Evolutionary conservation across 257 asterid species (phyloP).

Genomic region (Echium plantagineum): DNA sequence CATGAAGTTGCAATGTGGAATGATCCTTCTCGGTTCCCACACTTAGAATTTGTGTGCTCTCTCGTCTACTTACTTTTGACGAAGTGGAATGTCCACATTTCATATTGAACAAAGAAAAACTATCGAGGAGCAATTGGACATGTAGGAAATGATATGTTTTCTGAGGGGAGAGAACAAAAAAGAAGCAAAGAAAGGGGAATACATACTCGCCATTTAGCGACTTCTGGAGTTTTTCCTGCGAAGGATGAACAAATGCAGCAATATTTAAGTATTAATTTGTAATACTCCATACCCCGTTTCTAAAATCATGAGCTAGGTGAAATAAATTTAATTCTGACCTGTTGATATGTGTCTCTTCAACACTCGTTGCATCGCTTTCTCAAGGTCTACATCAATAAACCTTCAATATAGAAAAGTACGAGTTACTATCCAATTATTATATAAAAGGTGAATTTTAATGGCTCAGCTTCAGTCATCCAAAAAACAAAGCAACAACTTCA

Average conservation of each 20-base stretch:
- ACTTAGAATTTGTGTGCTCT: neutral
- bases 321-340: conserved; percentile 23
- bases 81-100: no score
- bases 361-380: conserved; percentile 81
- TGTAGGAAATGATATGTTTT: neutral
- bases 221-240: conserved; percentile 66
- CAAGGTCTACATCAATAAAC: conserved; percentile 75
- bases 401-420: conserved; percentile 21
- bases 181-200: neutral
- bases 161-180: conserved; percentile 1
- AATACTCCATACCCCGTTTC: neutral
- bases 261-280: neutral
- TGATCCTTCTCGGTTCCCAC: no score
- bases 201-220: conserved; percentile 86
- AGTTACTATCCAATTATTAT: neutral
- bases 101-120: neutral
- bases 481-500: conserved; percentile 1
- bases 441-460: neutral
- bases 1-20: no score
- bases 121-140: neutral
- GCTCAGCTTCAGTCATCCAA: neutral
- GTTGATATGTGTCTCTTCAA: conserved; percentile 72
- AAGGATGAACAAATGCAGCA: conserved; percentile 13
- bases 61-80: no score
- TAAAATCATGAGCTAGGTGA: no score